Percentiles rank a stretch among this genome's conserved stretches.
Evolutionary conservation across 176 grass and related monocot genomes (phyloP).

Genomic region (Chrysopogon serrulatus): DNA sequence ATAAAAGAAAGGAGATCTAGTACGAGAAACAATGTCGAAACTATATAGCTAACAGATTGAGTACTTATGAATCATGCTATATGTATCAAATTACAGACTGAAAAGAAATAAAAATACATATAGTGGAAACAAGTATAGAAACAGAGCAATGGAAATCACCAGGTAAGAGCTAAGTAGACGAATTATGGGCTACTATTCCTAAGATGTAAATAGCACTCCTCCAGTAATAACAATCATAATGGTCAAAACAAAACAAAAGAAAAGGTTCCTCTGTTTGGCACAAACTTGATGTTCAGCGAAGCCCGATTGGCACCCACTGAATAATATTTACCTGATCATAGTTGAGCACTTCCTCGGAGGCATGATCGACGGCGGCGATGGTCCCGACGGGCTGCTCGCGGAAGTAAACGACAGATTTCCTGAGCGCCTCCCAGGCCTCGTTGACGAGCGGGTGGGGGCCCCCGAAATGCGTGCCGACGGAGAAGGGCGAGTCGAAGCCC

Average conservation of each 20-base stretch:
- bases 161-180: neutral
- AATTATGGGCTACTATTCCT: neutral
- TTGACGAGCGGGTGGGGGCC: constrained; percentile 62
- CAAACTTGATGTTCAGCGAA: neutral
- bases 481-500: constrained; percentile 62
- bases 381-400: constrained; percentile 74
- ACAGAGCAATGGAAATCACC: neutral
- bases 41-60: neutral
- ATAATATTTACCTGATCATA: constrained; percentile 80
- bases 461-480: constrained; percentile 19
- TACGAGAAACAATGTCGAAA: neutral
- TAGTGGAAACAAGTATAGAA: neutral
- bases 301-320: neutral
- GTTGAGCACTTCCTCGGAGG: constrained; percentile 86
- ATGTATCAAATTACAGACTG: neutral
- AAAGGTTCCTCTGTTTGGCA: neutral
- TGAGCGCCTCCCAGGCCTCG: constrained; percentile 77
- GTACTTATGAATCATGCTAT: neutral
- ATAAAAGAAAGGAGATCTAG: neutral
- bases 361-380: constrained; percentile 55
- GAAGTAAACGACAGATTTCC: constrained; percentile 70
- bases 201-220: neutral
- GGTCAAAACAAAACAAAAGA: neutral
- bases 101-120: neutral
- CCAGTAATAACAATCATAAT: neutral